Evolutionary conservation across 352 stramenopile genomes (phyloP), one percentile per base, ranked within the genome.

Genomic region (Saprolegnia parasitica): DNA sequence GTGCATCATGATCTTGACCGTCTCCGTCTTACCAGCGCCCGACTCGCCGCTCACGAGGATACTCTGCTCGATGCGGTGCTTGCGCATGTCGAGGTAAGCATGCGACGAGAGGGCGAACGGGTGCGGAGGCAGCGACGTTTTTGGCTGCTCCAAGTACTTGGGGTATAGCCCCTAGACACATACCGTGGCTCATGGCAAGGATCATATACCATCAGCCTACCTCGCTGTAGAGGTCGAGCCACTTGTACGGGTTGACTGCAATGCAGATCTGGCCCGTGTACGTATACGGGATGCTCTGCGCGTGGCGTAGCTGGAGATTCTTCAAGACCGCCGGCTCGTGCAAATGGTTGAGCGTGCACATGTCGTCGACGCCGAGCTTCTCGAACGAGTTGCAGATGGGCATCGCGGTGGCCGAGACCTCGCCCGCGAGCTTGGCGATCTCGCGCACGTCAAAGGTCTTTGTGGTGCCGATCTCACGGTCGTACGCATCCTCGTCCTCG

Each of bases 191-290:
- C 39, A 93, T 76, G 89, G 91, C 47, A 81, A 83, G 73, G 67
- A 81, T 89, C 61, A 93, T 91, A 24, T n/a, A n/a, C n/a, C n/a
- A n/a, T n/a, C n/a, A 35, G 29, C 2, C 29, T 88, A 80, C 20
- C 83, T 83, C 5, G 85, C 40, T 13, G 35, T 70, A 70, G 0
- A 73, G 42, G 24, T 82, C 76, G 61, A 96, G 83, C 88, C 89
- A 96, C 45, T 87, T 83, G 73, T 98, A 99, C 45, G 96, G 96
- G 74, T 99, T 99, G 46, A 98, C 89, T 0, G 96, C 95, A 50
- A 99, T 90, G 32, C 98, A 87, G 77, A 99, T 98, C 71, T 98
- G 93, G 39, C 96, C 96, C 40, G 97, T 98, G 73, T 97, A 97
- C 45, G 96, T 99, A 80, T 99, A 99, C 1, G 96, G 96, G 67